Evolutionary conservation across 116 monocot genomes (phyloP), one percentile per base, ranked within the genome.

Genomic region (Posidonia oceanica): DNA sequence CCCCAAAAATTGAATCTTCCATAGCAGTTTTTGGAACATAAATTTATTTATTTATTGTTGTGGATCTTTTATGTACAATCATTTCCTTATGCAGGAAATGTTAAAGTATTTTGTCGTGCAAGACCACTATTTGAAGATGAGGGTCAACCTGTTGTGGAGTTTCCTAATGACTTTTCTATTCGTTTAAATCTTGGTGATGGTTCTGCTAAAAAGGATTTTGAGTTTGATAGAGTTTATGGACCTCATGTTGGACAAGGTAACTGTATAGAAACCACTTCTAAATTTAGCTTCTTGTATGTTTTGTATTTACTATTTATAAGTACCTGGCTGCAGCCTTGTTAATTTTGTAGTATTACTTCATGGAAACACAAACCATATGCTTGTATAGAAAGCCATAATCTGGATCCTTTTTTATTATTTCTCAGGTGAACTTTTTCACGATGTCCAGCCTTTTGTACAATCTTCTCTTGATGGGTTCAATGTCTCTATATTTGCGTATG

Each of bases 141-240:
- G 75, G 97, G 87, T 48, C 63, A 80, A 69, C 87, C 89, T n/a
- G 52, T 86, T 51, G 82, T 92, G 66, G 97, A 92, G 63, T 87
- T 89, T 81, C 97, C 97, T 56, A 92, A 97, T 85, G 92, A 92
- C 10, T 85, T 75, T 67, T 84, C 89, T 17, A 82, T 97, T 70
- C 83, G 97, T 41, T 69, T 97, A 72, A 86, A 89, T 67, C 82
- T 85, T 21, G 75, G 87, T 67, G 89, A 97, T 85, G 87, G 89
- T 71, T 82, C 89, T 74, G 75, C 89, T 39, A 97, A 89, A 59
- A 94, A 88, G 72, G 89, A 97, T 77, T 97, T 87, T 72, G 92
- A 89, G 71, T 97, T 92, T 78, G 93, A 97, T 81, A 81, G 85
- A 67, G 97, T 97, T 54, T 97, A 92, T 85, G 97, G 97, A 36